These are phyloP conservation scores for Cercospora berteroae DNA, from an alignment of 2,329 filamentous ascomycete species.

Conservation along the genomic window DNA sequence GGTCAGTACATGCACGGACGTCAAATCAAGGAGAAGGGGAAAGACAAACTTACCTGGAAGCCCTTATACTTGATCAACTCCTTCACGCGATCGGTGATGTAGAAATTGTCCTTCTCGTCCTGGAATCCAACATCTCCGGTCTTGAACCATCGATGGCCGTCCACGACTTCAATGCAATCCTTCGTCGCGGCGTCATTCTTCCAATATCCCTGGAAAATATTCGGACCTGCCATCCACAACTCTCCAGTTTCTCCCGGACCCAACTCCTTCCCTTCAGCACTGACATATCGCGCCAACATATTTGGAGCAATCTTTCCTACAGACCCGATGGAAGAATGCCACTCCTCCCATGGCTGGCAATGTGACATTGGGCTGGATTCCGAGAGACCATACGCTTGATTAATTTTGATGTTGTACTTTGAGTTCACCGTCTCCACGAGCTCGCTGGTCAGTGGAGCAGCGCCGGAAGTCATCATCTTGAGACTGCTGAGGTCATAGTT, in stretches of 20 bases:
- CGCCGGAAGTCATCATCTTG: conserved; percentile 84
- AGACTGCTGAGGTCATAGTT: conserved; percentile 80
- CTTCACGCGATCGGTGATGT: conserved; percentile 84
- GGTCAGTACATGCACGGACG: background rate
- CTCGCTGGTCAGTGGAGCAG: conserved; percentile 77
- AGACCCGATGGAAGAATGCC: conserved; percentile 72
- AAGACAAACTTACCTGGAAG: conserved; percentile 39
- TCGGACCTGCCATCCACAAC: conserved; percentile 72
- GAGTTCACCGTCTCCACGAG: conserved; percentile 73
- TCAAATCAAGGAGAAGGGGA: background rate
- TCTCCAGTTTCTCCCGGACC: conserved; percentile 58
- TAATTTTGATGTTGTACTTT: conserved; percentile 73
- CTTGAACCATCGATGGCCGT: conserved; percentile 73
- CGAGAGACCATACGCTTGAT: conserved; percentile 85
- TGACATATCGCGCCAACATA: conserved; percentile 77
- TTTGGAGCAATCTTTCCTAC: conserved; percentile 77
- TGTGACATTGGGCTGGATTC: conserved; percentile 49
- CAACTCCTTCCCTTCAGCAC: conserved; percentile 58
- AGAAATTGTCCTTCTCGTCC: conserved; percentile 77
- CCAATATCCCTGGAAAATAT: conserved; percentile 76
- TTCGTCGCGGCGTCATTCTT: conserved; percentile 69
- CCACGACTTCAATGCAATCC: conserved; percentile 63
- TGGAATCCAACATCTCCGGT: conserved; percentile 84
- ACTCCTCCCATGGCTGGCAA: conserved; percentile 65
- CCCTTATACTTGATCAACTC: conserved; percentile 61